phyloP scores from a whole-genome alignment of 2,329 filamentous ascomycete genomes.

The Curvularia sp. region DNA sequence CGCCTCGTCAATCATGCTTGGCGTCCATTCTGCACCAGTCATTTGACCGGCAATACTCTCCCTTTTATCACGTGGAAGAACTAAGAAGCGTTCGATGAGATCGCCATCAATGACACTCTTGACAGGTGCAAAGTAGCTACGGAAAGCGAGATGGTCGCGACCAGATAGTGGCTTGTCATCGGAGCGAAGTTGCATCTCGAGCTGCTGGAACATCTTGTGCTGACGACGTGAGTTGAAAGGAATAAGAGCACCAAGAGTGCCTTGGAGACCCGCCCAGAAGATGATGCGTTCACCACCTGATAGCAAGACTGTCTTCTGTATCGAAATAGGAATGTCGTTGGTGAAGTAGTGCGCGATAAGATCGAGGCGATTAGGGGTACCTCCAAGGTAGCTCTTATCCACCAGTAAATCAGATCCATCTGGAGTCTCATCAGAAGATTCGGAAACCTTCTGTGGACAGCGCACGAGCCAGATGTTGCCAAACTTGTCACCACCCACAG shows the following conservation, averaged over 20 bases:
- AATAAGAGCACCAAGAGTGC: constrained; percentile 90
- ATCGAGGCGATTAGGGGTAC: constrained; percentile 81
- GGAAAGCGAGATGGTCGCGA: constrained; percentile 92
- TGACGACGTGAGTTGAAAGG: constrained; percentile 92
- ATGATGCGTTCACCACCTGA: constrained; percentile 91
- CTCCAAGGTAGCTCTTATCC: constrained; percentile 87
- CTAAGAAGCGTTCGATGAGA: constrained; percentile 87
- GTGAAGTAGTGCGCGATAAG: constrained; percentile 88
- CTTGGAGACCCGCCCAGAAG: constrained; percentile 92
- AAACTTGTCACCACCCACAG: constrained; percentile 95
- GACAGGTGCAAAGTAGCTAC: constrained; percentile 93
- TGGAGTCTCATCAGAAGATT: constrained; percentile 90
- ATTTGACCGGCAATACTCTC: constrained; percentile 92
- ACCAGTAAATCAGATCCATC: constrained; percentile 91
- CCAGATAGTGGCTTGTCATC: constrained; percentile 83
- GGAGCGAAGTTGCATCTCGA: constrained; percentile 85
- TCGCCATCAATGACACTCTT: constrained; percentile 98
- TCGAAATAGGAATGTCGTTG: constrained; percentile 89
- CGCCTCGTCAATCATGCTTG: constrained; percentile 91
- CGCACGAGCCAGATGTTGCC: constrained; percentile 94
- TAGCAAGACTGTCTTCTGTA: constrained; percentile 87
- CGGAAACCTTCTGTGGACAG: constrained; percentile 82
- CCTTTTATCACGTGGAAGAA: constrained; percentile 87
- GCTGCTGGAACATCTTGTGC: constrained; percentile 94
- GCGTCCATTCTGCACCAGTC: constrained; percentile 74